Evolutionary conservation across 2,329 filamentous ascomycete species (phyloP).

Genomic region (Phoma sp.): DNA sequence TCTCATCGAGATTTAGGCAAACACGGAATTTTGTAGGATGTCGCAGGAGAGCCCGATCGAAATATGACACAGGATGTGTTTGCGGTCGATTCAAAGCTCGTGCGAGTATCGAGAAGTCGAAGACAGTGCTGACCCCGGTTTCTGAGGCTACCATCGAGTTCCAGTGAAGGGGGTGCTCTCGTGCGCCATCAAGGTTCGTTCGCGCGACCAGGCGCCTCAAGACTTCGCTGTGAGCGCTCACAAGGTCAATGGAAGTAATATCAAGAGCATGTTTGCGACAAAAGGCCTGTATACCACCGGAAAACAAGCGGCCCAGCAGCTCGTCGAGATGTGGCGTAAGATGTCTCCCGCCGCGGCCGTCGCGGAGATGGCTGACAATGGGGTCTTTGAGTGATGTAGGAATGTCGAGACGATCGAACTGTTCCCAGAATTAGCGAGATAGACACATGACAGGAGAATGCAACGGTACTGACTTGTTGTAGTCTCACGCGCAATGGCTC

Average conservation of each 20-base stretch:
- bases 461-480: conserved; percentile 38
- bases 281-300: conserved; percentile 59
- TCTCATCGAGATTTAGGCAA: conserved; percentile 67
- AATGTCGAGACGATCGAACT: conserved; percentile 63
- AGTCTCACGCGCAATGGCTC: conserved; percentile 63
- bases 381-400: conserved; percentile 61
- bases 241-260: conserved; percentile 57
- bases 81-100: conserved; percentile 63
- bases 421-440: conserved; percentile 3
- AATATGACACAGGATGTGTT: conserved; percentile 63
- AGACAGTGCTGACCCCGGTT: conserved; percentile 65
- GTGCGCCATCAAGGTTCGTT: neutral
- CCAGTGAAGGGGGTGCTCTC: conserved; percentile 47
- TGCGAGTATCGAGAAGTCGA: conserved; percentile 64
- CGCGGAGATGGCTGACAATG: conserved; percentile 63
- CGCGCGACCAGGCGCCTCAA: neutral
- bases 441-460: neutral
- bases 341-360: conserved; percentile 60
- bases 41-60: conserved; percentile 62
- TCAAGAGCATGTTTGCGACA: conserved; percentile 53
- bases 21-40: conserved; percentile 63
- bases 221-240: conserved; percentile 65
- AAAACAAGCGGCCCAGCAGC: conserved; percentile 63
- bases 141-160: conserved; percentile 60
- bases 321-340: conserved; percentile 64